These are phyloP conservation scores for Schoenoplectus triqueter DNA, from an alignment of 202 grass and related monocot species.

Conservation along the genomic window DNA sequence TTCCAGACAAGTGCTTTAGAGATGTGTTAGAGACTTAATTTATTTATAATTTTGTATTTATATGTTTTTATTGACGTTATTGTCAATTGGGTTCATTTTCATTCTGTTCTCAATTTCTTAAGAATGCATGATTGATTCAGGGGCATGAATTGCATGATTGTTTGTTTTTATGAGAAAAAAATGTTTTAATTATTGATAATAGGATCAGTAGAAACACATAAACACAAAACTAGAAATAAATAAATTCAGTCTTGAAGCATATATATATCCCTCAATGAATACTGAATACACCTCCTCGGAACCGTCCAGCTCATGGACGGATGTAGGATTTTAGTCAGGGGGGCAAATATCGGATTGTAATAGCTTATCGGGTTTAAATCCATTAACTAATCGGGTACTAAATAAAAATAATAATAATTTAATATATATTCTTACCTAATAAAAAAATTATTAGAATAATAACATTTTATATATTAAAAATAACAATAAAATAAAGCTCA, in stretches of 20 bases:
- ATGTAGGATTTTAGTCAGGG: no score
- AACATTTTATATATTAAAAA: no score
- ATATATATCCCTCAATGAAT: constrained; percentile 26
- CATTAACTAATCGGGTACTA: no score
- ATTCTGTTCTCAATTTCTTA: neutral
- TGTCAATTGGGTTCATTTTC: neutral
- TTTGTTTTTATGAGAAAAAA: neutral
- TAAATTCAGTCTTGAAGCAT: neutral
- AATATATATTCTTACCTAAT: no score
- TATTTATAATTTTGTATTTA: constrained; percentile 31
- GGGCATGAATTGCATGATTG: neutral
- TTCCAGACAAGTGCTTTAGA: constrained; percentile 64
- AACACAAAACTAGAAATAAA: neutral
- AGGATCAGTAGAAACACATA: neutral
- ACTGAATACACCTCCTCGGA: constrained; percentile 52
- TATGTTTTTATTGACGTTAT: constrained; percentile 29
- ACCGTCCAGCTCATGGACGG: constrained; percentile 48
- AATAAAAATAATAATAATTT: no score
- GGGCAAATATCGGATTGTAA: no score
- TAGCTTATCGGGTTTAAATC: no score
- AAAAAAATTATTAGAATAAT: no score
- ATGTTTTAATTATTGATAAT: constrained; percentile 1
- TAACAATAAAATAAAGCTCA: no score
- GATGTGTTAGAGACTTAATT: constrained; percentile 34
- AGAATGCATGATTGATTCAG: neutral